phyloP scores from a whole-genome alignment of 2,329 filamentous ascomycete genomes.

The Venturia oleaginea region DNA sequence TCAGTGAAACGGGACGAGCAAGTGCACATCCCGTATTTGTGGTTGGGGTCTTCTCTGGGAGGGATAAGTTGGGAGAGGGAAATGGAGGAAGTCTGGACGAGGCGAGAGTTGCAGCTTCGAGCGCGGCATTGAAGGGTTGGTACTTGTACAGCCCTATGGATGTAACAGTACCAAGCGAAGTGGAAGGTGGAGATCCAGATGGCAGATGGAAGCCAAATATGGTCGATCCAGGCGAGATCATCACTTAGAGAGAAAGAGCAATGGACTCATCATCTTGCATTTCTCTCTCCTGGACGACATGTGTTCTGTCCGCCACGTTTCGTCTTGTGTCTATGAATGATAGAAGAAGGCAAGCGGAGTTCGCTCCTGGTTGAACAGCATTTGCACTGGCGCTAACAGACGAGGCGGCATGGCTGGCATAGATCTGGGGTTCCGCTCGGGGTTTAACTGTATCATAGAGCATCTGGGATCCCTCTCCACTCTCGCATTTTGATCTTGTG shows the following conservation, averaged over 20 bases:
- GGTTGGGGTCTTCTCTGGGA: constrained; percentile 86
- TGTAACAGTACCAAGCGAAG: constrained; percentile 43
- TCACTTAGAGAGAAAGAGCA: constrained; percentile 26
- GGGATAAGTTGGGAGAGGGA: constrained; percentile 89
- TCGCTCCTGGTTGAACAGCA: neutral
- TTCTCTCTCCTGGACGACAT: neutral
- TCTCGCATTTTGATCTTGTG: neutral
- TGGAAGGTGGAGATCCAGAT: constrained; percentile 27
- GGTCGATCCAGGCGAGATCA: constrained; percentile 49
- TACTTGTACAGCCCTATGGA: constrained; percentile 80
- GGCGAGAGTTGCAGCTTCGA: constrained; percentile 69
- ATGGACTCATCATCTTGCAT: neutral
- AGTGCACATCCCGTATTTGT: constrained; percentile 85
- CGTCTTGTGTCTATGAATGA: neutral
- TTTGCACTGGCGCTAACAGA: neutral
- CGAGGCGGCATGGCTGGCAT: neutral
- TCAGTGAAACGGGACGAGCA: constrained; percentile 80
- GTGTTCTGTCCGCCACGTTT: neutral
- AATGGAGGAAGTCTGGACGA: constrained; percentile 67
- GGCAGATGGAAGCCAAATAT: constrained; percentile 45
- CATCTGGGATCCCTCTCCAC: constrained; percentile 5
- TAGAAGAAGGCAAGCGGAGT: neutral
- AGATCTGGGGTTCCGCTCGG: neutral
- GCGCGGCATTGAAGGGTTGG: constrained; percentile 84
- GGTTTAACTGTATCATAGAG: neutral